These are phyloP conservation scores for Venturia pyrina DNA, from an alignment of 2,329 filamentous ascomycete genomes.

Conservation along the genomic window DNA sequence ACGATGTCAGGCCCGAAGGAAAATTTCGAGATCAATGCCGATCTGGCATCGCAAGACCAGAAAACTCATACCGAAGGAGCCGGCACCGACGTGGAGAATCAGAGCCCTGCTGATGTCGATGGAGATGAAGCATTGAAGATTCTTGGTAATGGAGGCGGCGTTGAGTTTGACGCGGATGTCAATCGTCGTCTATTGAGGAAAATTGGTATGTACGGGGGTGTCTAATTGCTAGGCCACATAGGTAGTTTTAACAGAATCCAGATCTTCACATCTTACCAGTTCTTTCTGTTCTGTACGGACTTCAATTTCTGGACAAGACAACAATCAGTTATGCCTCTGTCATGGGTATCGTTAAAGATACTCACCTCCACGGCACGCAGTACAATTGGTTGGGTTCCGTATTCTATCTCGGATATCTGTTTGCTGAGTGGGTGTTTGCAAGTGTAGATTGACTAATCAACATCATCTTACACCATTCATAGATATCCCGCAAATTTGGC, in stretches of 20 bases:
- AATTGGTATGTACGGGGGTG: neutral
- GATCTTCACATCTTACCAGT: neutral
- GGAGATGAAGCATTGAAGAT: neutral
- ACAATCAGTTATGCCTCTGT: slow-evolving; percentile 34
- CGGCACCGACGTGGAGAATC: neutral
- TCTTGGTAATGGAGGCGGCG: neutral
- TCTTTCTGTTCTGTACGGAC: neutral
- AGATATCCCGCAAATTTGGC: slow-evolving; percentile 32
- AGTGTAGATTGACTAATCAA: neutral
- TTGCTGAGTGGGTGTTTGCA: slow-evolving; percentile 24
- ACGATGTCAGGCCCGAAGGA: neutral
- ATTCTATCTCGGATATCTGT: slow-evolving; percentile 41
- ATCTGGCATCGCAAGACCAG: neutral
- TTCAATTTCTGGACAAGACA: slow-evolving; percentile 4
- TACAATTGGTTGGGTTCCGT: slow-evolving; percentile 44
- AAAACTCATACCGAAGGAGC: neutral
- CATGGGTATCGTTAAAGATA: slow-evolving; percentile 38
- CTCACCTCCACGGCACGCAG: slow-evolving; percentile 38
- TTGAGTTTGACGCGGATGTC: neutral
- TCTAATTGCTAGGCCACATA: neutral
- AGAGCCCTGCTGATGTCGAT: neutral
- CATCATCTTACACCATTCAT: neutral
- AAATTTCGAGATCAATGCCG: neutral
- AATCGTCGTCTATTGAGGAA: neutral
- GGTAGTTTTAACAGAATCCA: neutral